Base-by-base conservation (phyloP, 169 alveolate species). In the Cryptosporidium sp. region DNA sequence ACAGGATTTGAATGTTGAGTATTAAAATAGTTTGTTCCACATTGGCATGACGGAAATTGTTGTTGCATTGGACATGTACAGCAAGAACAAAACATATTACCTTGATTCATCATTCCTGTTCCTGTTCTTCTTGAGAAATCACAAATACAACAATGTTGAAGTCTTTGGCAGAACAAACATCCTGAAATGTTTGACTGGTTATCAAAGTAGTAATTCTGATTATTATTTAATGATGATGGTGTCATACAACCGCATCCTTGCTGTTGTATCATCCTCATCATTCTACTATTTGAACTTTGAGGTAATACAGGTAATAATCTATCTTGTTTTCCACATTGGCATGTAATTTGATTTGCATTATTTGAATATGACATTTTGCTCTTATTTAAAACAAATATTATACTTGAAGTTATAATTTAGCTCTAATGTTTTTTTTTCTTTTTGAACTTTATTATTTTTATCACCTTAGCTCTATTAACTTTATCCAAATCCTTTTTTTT, bases 151-250 rank as follows among this genome's bases (percentile, higher is more conserved):
- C 68, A 39, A 18, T 71, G 61, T 12, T 73, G 86, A 23, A n/a
- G 6, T 73, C 60, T 73, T 39, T 73, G 86, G 37, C 33, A 73
- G 37, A 35, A 73, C 56, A 73, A 56, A 35, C 86, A 73, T n/a
- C 86, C 60, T 21, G 21, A 48, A 14, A 48, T 2, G 56, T 48
- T 48, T 48, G 33, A 1, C 68, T 73, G 70, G 29, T 26, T 39
- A 16, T 69, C 51, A 42, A 7, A 16, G 29, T 16, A 69, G 29
- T 33, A 65, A 69, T 44, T 45, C 44, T 69, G 84, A 35, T 8
- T 39, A 42, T n/a, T 65, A 5, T 51, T 9, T 16, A 23, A 10
- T 56, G 31, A 26, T 65, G 33, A 35, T 31, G 72, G 44, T 3
- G 51, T 33, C 48, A 51, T 31, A 26, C 61, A 71, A 52, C 48